Evolutionary conservation across 2,329 filamentous ascomycete species (phyloP).

Genomic region (Geosmithia flava): DNA sequence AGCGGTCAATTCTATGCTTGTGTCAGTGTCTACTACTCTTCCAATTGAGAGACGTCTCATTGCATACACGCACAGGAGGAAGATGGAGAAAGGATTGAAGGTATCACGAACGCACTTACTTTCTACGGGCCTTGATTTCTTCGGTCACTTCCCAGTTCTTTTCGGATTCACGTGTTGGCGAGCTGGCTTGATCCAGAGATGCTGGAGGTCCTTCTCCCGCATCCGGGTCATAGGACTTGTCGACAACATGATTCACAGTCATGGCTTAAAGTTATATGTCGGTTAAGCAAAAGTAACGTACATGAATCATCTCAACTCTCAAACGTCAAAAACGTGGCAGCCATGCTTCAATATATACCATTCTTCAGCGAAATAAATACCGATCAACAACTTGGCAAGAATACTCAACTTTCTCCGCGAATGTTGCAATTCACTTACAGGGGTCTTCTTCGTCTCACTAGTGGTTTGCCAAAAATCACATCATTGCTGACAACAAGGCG

Average conservation of each 20-base stretch:
- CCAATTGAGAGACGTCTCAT: too few relatives aligned
- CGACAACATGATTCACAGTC: neutral
- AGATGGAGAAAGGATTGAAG: too few relatives aligned
- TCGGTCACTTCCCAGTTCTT: neutral
- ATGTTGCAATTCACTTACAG: neutral
- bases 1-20: constrained; percentile 5
- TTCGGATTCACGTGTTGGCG: neutral
- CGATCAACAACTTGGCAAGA: too few relatives aligned
- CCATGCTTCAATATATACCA: neutral
- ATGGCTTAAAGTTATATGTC: too few relatives aligned
- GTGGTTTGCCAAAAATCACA: neutral
- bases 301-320: too few relatives aligned
- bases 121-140: constrained; percentile 22
- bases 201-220: neutral
- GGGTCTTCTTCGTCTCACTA: neutral
- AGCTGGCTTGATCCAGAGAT: neutral
- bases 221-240: neutral
- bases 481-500: neutral
- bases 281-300: too few relatives aligned
- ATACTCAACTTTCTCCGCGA: too few relatives aligned
- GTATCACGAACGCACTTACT: constrained; percentile 12
- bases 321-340: neutral
- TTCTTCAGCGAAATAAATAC: neutral
- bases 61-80: neutral
- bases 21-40: too few relatives aligned